These are phyloP conservation scores for Penicillium mononematosum DNA, from an alignment of 495 filamentous ascomycete genomes.

Conservation along the genomic window DNA sequence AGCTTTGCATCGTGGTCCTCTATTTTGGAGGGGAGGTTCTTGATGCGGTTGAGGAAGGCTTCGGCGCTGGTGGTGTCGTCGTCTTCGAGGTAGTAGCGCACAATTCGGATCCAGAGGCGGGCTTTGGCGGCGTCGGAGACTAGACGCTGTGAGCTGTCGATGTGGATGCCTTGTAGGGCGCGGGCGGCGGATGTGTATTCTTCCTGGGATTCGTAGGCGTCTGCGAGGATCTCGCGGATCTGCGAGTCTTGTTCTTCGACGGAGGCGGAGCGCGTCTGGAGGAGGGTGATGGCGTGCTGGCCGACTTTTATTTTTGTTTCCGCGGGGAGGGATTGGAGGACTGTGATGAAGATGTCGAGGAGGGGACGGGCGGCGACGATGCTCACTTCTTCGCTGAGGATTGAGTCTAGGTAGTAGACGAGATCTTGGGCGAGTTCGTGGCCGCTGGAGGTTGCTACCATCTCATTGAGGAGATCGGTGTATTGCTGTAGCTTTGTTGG, in stretches of 20 bases:
- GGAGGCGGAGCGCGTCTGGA: conserved; percentile 65
- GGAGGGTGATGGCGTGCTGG: conserved; percentile 61
- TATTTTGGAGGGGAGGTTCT: conserved; percentile 81
- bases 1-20: conserved; percentile 68
- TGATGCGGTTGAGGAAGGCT: conserved; percentile 85
- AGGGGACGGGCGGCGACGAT: conserved; percentile 73
- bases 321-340: conserved; percentile 55
- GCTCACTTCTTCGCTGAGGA: conserved; percentile 67
- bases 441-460: conserved; percentile 56
- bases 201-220: conserved; percentile 77
- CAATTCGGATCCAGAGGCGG: conserved; percentile 86
- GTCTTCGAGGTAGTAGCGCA: conserved; percentile 89
- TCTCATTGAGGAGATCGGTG: conserved; percentile 62
- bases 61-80: conserved; percentile 87
- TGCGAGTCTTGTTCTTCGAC: conserved; percentile 82
- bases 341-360: conserved; percentile 62
- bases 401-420: conserved; percentile 62
- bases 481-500: conserved; percentile 60
- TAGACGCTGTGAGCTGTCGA: conserved; percentile 82
- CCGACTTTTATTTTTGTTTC: conserved; percentile 69
- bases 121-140: conserved; percentile 77
- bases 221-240: conserved; percentile 77
- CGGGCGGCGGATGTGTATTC: conserved; percentile 77
- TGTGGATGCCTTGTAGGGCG: conserved; percentile 75
- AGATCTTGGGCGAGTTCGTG: conserved; percentile 62